Evolutionary conservation across 2,329 filamentous ascomycete genomes (phyloP), one percentile per base, ranked within the genome.

Genomic region (Sporothrix brunneoviolacea): DNA sequence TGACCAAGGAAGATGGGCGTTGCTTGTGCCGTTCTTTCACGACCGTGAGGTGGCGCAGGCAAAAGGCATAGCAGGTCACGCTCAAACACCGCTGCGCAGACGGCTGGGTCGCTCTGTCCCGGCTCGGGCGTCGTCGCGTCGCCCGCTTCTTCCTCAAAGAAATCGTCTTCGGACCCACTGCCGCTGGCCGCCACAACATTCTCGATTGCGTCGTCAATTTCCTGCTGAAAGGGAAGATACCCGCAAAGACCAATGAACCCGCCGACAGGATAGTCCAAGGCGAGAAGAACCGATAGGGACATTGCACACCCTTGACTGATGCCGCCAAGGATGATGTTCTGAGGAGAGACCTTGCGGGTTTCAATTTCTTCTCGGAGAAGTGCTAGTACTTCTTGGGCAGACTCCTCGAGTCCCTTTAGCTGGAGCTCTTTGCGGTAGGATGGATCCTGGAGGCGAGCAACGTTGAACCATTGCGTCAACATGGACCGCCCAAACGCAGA

Each of bases 401-500:
- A 73, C 54, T 76, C 69, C 4, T 59, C 59, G 1, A 79, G 60
- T 0, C 75, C 75, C 3, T 69, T 59, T 1, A 72, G 39, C 58
- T 78, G 72, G 9, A 68, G 54, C 5, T 76, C 62, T 39, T 64
- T 62, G 35, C 68, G 64, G n/a, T 68, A 58, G 1, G 63, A 62
- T 0, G 68, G 72, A 33, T 73, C 63, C 0, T 64, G 55, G 0
- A 75, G 59, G 2, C 65, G 66, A 16, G 66, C 70, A 9, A 70
- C 65, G 55, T 79, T 70, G 54, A 76, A 78, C 74, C 76, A 80
- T 57, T 76, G 72, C 8, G 71, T 70, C 33, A 77, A 67, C 10
- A 64, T 61, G 0, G 65, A 62, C 3, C 69, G 66, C 7, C 71
- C 67, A 38, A 74, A 70, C 3, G 66, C 63, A 1, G 61, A 66